phyloP scores from a whole-genome alignment of 2,329 filamentous ascomycete genomes.

The Fusarium incarnatum region DNA sequence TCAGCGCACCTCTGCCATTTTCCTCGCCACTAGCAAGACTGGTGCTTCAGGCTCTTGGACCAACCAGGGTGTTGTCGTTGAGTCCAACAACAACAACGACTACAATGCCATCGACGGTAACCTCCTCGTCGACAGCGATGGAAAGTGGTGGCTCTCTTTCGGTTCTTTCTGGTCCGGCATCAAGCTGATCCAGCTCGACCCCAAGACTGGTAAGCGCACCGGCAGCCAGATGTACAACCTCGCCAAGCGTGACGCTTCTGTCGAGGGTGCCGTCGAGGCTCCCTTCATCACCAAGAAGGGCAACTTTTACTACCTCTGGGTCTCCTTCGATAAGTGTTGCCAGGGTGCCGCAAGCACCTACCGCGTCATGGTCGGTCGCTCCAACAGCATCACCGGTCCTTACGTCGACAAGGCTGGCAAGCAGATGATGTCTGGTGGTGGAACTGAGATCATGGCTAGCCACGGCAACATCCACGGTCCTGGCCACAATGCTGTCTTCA shows the following conservation, averaged over 20 bases:
- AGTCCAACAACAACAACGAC: conserved; percentile 35
- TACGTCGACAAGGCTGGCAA: conserved; percentile 45
- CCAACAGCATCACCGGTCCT: conserved; percentile 46
- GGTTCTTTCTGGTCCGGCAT: conserved; percentile 51
- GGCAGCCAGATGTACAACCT: conserved; percentile 42
- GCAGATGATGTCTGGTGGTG: conserved; percentile 47
- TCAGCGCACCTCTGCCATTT: conserved; percentile 46
- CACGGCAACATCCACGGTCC: conserved; percentile 49
- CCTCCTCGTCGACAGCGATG: conserved; percentile 45
- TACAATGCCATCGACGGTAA: conserved; percentile 50
- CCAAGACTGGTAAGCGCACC: conserved; percentile 44
- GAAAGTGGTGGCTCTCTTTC: conserved; percentile 50
- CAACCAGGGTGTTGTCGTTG: conserved; percentile 47
- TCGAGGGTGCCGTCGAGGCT: conserved; percentile 46
- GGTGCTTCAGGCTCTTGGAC: conserved; percentile 49
- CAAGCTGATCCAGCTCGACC: conserved; percentile 46
- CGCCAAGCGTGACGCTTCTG: conserved; percentile 31
- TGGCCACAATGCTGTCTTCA: conserved; percentile 49
- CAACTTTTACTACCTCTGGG: conserved; percentile 51
- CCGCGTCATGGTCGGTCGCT: conserved; percentile 50
- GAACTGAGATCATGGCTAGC: conserved; percentile 47
- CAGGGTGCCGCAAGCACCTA: conserved; percentile 48
- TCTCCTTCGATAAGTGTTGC: conserved; percentile 50
- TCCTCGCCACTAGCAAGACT: conserved; percentile 48
- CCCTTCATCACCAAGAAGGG: conserved; percentile 47